A percentile compares a stretch with the other conserved stretches of the same genome.
Evolutionary conservation across 2,329 filamentous ascomycete genomes (phyloP).

Genomic region (Pestalotiopsis sp.): DNA sequence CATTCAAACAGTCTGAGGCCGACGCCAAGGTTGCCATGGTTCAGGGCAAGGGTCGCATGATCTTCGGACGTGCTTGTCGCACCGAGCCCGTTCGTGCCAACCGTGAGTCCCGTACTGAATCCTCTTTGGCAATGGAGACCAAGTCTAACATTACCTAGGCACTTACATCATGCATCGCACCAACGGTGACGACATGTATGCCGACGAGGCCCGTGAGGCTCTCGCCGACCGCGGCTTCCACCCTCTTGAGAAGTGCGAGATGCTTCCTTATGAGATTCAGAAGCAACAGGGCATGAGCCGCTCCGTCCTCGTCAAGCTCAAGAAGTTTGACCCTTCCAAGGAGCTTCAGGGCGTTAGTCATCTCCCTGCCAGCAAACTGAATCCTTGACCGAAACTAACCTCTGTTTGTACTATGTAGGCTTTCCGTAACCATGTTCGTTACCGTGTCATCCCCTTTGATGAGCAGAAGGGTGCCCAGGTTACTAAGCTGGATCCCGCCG

Average conservation of each 20-base stretch:
- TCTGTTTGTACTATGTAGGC: slow-evolving; percentile 22
- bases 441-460: slow-evolving; percentile 34
- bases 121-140: background rate
- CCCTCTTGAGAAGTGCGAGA: slow-evolving; percentile 41
- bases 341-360: slow-evolving; percentile 50
- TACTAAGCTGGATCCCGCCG: slow-evolving; percentile 27
- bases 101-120: slow-evolving; percentile 42
- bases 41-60: slow-evolving; percentile 48
- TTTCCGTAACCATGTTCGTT: slow-evolving; percentile 35
- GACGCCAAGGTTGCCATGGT: slow-evolving; percentile 53
- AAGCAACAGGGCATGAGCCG: slow-evolving; percentile 37
- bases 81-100: slow-evolving; percentile 63
- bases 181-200: slow-evolving; percentile 38
- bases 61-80: slow-evolving; percentile 60
- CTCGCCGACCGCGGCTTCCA: slow-evolving; percentile 43
- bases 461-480: slow-evolving; percentile 30
- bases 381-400: background rate
- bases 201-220: slow-evolving; percentile 46
- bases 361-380: background rate
- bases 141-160: slow-evolving; percentile 40
- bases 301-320: slow-evolving; percentile 50
- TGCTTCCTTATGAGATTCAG: slow-evolving; percentile 36
- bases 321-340: slow-evolving; percentile 52
- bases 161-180: slow-evolving; percentile 50
- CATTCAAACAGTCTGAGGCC: slow-evolving; percentile 41